Base-by-base conservation (phyloP, 2,329 filamentous ascomycete species). In the Metarhizium sp. region DNA sequence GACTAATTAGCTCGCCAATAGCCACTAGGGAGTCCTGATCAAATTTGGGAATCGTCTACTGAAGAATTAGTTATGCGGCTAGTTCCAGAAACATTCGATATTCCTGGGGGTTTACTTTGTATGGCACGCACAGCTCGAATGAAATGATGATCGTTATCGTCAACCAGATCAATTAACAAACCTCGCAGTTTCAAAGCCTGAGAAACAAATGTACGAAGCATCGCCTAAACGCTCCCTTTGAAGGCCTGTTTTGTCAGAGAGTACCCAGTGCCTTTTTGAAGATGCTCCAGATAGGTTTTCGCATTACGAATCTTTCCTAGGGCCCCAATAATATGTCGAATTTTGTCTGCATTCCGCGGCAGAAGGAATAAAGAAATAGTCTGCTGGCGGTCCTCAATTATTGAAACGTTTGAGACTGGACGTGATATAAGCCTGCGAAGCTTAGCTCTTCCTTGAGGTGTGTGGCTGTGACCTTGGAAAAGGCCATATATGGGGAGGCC, bases 361-460 rank as follows among this genome's bases (percentile, higher is more conserved):
- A 78, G 77, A 2, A 88, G 69, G 32, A 97, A 79, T 1, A 84
- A 73, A 4, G 77, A 72, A 52, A 96, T 85, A 1, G 87, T 84
- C 25, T 78, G 74, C 55, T 95, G 85, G 30, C 92, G 83, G 65
- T 87, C 81, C 3, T 77, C 73, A 60, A 99, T 94, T 5, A 85
- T 63, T 1, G 76, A 69, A 0, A 88, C 66, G 57, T 94, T 80
- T 30, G 85, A 75, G 34, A 84, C 89, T 25, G 94, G 94, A 0
- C 88, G 84, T 7, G 96, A 73, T 61, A 99, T 94, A 52, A 88
- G 80, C 62, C 89, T 86, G n/a, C 88, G 85, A 5, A 99, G 76
- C 47, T 80, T 78, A 30, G 74, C 66, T 61, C 84, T 90, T 0
- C 94, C 94, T 67, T 96, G 91, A 1, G 87, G 79, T 3, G 91